A percentile compares a stretch with the other conserved stretches of the same genome.
Evolutionary conservation across 495 filamentous ascomycete species (phyloP).

Genomic region (Penicillium egyptiacum): DNA sequence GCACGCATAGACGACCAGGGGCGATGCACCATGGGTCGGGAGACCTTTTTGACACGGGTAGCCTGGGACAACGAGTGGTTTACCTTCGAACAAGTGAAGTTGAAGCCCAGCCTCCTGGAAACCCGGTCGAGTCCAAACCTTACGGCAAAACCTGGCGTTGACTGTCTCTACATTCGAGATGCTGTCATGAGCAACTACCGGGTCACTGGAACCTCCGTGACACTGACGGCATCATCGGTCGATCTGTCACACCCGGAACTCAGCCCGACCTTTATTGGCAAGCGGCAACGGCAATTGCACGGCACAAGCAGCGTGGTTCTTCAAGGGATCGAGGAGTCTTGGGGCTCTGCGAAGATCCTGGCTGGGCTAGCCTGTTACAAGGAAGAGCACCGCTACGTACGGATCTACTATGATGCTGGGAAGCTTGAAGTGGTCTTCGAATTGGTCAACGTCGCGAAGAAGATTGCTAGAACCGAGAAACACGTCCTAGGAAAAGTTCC

Average conservation of each 20-base stretch:
- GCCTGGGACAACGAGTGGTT: constrained; percentile 40
- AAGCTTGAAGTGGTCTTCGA: constrained; percentile 8
- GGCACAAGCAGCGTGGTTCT: constrained; percentile 9
- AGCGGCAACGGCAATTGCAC: constrained; percentile 14
- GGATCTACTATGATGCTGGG: constrained; percentile 8
- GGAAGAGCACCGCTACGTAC: constrained; percentile 15
- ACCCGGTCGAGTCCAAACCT: constrained; percentile 8
- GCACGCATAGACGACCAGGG: constrained; percentile 35
- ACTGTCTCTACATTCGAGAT: constrained; percentile 19
- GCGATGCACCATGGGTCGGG: constrained; percentile 60
- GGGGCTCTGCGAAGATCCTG: constrained; percentile 3
- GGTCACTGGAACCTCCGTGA: neutral
- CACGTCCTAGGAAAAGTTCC: constrained; percentile 1
- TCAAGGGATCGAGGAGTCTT: neutral
- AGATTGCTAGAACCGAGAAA: constrained; percentile 5
- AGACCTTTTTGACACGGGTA: constrained; percentile 55
- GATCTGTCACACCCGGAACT: constrained; percentile 13
- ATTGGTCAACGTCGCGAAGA: constrained; percentile 7
- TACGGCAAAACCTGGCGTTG: constrained; percentile 3
- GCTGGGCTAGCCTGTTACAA: neutral
- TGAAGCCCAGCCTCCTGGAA: constrained; percentile 8
- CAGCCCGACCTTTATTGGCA: constrained; percentile 17
- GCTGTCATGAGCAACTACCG: constrained; percentile 8
- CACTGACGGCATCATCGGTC: constrained; percentile 5
- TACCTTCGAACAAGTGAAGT: constrained; percentile 8